Evolutionary conservation across 345 rosid genomes (phyloP).

Genomic region (Anacardium occidentale): DNA sequence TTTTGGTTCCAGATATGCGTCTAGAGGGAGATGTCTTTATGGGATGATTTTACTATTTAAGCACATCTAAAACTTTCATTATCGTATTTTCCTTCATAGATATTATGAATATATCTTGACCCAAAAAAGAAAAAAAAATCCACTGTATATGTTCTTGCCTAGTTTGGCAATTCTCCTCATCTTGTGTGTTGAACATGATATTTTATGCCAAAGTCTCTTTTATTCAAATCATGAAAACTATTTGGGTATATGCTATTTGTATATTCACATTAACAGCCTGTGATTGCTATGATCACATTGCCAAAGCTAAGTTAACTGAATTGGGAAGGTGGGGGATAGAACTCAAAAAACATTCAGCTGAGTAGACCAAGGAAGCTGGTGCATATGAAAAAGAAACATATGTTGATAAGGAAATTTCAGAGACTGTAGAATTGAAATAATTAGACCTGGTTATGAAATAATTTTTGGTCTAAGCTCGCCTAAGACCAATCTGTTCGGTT

Average conservation of each 20-base stretch:
- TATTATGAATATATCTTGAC: no score
- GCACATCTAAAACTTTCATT: neutral
- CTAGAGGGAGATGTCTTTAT: constrained; percentile 24
- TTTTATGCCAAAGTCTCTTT: neutral
- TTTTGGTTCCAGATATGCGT: neutral
- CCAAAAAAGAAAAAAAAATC: neutral
- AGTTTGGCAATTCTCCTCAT: neutral
- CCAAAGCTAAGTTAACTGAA: neutral
- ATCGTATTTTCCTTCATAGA: neutral
- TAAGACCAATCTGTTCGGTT: no score
- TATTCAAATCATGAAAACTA: neutral
- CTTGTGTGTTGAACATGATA: neutral
- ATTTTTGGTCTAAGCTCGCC: no score
- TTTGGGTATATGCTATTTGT: neutral
- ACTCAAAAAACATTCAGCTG: neutral
- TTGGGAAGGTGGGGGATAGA: neutral
- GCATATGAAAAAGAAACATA: neutral
- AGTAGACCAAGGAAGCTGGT: neutral
- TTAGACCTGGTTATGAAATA: no score
- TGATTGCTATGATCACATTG: neutral
- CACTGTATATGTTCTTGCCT: neutral
- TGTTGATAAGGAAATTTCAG: constrained; percentile 1
- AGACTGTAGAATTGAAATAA: neutral
- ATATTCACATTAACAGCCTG: neutral
- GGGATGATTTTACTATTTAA: neutral